These are phyloP conservation scores for Cystoisospora suis DNA, from an alignment of 169 alveolate genomes.

Conservation along the genomic window DNA sequence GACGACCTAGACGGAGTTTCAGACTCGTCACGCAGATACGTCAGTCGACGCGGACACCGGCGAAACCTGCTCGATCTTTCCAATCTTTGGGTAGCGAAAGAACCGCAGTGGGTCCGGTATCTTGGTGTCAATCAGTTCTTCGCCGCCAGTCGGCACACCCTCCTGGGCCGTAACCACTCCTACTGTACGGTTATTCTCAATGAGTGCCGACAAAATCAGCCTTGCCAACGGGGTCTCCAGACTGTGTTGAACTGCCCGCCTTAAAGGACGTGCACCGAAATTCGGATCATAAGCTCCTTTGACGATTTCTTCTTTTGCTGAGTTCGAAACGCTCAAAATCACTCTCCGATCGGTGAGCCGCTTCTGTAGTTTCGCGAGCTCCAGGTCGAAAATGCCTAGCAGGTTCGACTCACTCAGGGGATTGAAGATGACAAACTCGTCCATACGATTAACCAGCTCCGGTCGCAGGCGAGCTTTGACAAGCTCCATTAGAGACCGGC, in stretches of 20 bases:
- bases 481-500: slow-evolving; percentile 74
- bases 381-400: slow-evolving; percentile 23
- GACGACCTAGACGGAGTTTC: no score
- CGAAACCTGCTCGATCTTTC: not conserved
- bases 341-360: not conserved
- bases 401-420: slow-evolving; percentile 70
- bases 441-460: slow-evolving; percentile 86
- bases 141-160: not conserved
- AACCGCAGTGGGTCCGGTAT: slow-evolving; percentile 3
- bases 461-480: slow-evolving; percentile 82
- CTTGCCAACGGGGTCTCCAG: slow-evolving; percentile 79
- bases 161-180: not conserved
- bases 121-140: not conserved
- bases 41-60: no score
- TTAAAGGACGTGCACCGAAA: slow-evolving; percentile 62
- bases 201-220: slow-evolving; percentile 64
- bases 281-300: slow-evolving; percentile 41
- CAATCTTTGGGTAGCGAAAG: not conserved
- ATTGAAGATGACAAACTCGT: slow-evolving; percentile 83
- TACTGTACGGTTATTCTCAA: not conserved
- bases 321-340: not conserved
- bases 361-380: not conserved
- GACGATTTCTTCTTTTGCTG: not conserved
- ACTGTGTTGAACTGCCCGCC: slow-evolving; percentile 78
- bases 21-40: no score